Conservation (phyloP, 176 grass and related monocot genomes). For the Themeda triandra region DNA sequence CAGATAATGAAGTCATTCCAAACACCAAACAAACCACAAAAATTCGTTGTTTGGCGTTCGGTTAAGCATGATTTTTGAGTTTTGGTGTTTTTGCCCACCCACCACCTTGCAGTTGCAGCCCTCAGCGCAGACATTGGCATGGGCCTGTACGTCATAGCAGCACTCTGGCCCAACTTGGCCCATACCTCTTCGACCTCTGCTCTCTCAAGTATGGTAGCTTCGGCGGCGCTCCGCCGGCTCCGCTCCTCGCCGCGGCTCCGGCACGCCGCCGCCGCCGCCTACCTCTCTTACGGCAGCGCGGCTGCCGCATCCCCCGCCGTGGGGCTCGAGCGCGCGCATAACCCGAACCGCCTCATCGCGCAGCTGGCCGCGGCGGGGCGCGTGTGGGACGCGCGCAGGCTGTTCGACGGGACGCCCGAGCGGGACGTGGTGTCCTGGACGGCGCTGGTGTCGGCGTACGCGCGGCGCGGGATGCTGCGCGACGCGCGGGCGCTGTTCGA, state of each 20-base stretch:
- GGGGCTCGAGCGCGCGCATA: background rate
- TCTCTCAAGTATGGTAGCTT: background rate
- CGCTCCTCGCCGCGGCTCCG: background rate
- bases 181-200: background rate
- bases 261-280: background rate
- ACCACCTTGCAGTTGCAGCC: too few relatives aligned
- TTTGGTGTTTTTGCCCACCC: too few relatives aligned
- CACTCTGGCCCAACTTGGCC: background rate
- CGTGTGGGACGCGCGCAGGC: slow-evolving; percentile 32
- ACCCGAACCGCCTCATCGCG: slow-evolving; percentile 25
- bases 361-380: slow-evolving; percentile 19
- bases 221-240: slow-evolving; percentile 24
- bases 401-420: slow-evolving; percentile 42
- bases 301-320: background rate
- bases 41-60: too few relatives aligned
- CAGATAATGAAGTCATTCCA: too few relatives aligned
- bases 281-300: background rate
- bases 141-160: background rate
- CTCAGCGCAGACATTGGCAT: background rate
- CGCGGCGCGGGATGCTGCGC: slow-evolving; percentile 28
- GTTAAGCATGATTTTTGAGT: too few relatives aligned
- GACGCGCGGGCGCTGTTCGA: slow-evolving; percentile 41
- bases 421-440: slow-evolving; percentile 60
- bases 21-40: too few relatives aligned
- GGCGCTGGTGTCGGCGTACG: slow-evolving; percentile 41